Evolutionary conservation across 1,284 basidiomycete species (phyloP).

Genomic region (Coriolopsis trogii): DNA sequence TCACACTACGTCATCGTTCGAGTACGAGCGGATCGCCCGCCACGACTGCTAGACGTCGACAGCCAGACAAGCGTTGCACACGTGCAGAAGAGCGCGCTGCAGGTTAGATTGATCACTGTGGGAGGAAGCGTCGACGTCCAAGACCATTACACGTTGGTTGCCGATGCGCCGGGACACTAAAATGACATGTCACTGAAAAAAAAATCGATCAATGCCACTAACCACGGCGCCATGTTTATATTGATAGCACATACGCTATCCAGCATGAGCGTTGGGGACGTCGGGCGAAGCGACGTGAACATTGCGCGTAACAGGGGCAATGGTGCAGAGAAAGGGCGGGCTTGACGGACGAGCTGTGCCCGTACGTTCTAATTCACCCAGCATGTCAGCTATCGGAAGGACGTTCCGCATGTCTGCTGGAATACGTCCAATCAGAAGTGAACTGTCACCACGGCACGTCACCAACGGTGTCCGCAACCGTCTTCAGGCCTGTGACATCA

Average conservation of each 20-base stretch:
- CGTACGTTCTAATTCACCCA: no score
- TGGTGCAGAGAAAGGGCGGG: no score
- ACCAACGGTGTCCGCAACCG: not conserved
- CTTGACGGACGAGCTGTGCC: no score
- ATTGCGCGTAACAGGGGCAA: no score
- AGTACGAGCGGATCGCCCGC: conserved; percentile 13
- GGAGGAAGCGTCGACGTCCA: not conserved
- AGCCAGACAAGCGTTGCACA: conserved; percentile 7
- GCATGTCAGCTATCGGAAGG: not conserved
- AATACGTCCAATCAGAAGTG: conserved; percentile 1
- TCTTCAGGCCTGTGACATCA: no score
- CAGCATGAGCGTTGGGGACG: no score
- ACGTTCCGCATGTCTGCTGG: not conserved
- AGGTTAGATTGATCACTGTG: not conserved
- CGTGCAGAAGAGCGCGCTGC: not conserved
- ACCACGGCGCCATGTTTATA: no score
- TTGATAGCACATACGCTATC: no score
- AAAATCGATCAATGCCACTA: not conserved
- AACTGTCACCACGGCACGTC: not conserved
- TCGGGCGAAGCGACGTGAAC: no score
- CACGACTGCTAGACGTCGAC: no score
- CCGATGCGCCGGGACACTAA: not conserved
- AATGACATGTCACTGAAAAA: not conserved
- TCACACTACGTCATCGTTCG: conserved; percentile 18
- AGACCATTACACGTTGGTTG: not conserved